Base-by-base conservation (phyloP, 1,284 basidiomycete genomes). In the Puccinia polysora region DNA sequence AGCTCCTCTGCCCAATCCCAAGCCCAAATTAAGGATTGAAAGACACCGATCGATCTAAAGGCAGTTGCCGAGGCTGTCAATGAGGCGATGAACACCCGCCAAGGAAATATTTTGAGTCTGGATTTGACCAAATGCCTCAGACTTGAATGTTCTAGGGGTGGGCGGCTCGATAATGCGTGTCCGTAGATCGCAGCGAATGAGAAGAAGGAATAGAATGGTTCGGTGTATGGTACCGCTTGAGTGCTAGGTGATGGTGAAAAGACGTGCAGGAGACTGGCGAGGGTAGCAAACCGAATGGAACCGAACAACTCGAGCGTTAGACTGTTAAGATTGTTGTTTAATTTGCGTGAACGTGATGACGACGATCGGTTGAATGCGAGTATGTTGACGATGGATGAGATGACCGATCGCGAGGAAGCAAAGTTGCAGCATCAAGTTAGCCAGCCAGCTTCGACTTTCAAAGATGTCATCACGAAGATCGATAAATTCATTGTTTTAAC, bases 171-270 rank as follows among this genome's bases (percentile, higher is more conserved):
- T 20, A 14, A 20, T 14, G 14, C n/a, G 8, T 28, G 43, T 4
- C 23, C 30, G 18, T 52, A 60, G 20, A 59, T 50, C 4, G 52
- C 47, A 28, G 58, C 15, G 20, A 70, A 70, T 7, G 67, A 60
- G 58, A 70, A 70, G 20, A 70, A 32, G 4, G 67, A 28, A 20
- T 50, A 70, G 34, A 70, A 70, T 6, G 67, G 45, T 36, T 70
- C 67, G n/a, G 56, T 70, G 23, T 70, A 70, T 4, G 58, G 56
- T 20, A 70, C 67, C 30, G 62, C 47, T 38, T 60, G 58, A 30
- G 67, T 70, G 18, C 8, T 30, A 0, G 67, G 67, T 0, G 67
- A 36, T 25, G 67, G 67, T 18, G 67, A 60, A 49, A 70, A 52
- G 23, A 45, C 14, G 36, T 70, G 58, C 10, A 70, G 23, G 14